Base-by-base conservation (phyloP, 176 grass and related monocot genomes). In the Musa itinerans region DNA sequence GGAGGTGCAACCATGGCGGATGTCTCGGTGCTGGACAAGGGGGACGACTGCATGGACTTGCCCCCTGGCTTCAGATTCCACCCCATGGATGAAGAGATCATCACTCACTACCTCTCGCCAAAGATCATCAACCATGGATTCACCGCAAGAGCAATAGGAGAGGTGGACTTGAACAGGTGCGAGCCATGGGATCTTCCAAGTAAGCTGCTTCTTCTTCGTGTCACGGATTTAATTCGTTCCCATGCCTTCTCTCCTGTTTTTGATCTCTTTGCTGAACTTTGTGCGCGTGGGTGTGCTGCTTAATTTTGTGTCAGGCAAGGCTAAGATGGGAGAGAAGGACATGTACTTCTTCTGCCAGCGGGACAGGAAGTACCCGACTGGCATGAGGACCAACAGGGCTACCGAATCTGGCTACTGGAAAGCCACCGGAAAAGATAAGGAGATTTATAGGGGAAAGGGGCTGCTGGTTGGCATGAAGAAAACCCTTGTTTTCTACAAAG, bases 361-460 rank as follows among this genome's bases (percentile, higher is more conserved):
- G 80, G 94, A 98, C 71, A 83, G 90, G 77, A 98, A 98, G 86
- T 98, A 98, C 78, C 94, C 94, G 17, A 93, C 94, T 7, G 94
- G 94, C 6, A 98, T 77, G 27, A 65, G 94, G 49, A 98, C 94
- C 13, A 98, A 98, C 75, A 74, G 94, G 29, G 94, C 94, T n/a
- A 98, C 94, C 16, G 84, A 84, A 63, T 83, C 73, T 9, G 94
- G 94, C 0, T 98, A 93, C 74, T 98, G 94, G 94, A 98, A 98
- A 86, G 94, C 94, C 27, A 98, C 94, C 24, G 94, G 94, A 54
- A 98, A 98, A 80, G 94, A 98, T 75, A 93, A 91, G 87, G 94
- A 98, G 75, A 98, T 98, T 72, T 87, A 80, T 69, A 71, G 69
- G 22, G 90, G 82, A 56, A 85, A 57, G 25, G 82, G 84, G 23